These are phyloP conservation scores for Paramecium octaurelia DNA, from an alignment of 73 alveolate genomes.

Conservation along the genomic window DNA sequence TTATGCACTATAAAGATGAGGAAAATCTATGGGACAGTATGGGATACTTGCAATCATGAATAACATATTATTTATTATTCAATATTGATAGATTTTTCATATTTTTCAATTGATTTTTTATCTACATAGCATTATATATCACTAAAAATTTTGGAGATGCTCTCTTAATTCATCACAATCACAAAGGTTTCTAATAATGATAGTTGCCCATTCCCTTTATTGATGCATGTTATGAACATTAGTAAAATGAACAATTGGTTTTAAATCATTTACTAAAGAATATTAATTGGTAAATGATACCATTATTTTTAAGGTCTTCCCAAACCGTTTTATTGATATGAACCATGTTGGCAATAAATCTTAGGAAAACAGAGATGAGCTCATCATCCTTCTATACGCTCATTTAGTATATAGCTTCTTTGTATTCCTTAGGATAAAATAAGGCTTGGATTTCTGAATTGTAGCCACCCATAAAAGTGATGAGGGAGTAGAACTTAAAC, in stretches of 20 bases:
- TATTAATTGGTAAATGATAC: neutral
- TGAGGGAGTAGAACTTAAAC: neutral
- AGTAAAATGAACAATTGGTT: neutral
- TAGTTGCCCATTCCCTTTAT: neutral
- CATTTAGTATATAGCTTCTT: neutral
- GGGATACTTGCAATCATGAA: neutral
- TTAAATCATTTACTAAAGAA: neutral
- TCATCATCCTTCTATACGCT: neutral
- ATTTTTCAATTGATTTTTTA: too few species aligned
- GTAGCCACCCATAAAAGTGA: neutral
- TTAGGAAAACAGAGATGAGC: neutral
- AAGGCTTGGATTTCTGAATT: neutral
- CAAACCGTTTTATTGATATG: neutral
- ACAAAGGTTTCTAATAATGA: neutral
- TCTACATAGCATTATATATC: neutral
- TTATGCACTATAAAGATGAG: neutral
- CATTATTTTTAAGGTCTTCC: neutral
- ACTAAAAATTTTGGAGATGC: neutral
- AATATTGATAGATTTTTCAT: neutral
- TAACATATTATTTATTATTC: neutral
- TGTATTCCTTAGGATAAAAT: neutral
- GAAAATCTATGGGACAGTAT: constrained; percentile 38
- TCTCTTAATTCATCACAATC: neutral
- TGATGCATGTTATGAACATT: neutral
- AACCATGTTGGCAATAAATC: neutral